Conservation (phyloP, 2,329 filamentous ascomycete species). For the Colletotrichum paranaense region DNA sequence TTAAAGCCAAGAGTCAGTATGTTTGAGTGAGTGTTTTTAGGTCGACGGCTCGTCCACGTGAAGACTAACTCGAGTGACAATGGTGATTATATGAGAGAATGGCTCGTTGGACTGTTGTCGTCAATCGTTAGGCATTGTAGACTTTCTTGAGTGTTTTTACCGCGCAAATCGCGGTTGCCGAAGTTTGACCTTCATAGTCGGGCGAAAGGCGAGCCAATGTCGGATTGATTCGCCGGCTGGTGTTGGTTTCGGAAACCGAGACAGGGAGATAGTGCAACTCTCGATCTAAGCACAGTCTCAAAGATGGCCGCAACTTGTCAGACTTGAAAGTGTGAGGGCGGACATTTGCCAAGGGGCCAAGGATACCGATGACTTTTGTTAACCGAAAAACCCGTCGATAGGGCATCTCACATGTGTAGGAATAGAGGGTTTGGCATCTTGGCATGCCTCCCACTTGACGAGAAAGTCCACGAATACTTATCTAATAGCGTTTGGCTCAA, state of each 20-base stretch:
- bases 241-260: background rate
- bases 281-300: background rate
- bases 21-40: background rate
- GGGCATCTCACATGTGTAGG: background rate
- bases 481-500: background rate
- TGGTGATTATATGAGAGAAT: too few relatives aligned
- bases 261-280: background rate
- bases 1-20: too few relatives aligned
- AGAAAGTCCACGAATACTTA: background rate
- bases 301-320: background rate
- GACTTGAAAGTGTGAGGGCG: background rate
- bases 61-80: too few relatives aligned
- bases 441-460: constrained; percentile 13
- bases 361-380: background rate
- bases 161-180: too few relatives aligned
- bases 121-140: too few relatives aligned
- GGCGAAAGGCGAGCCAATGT: background rate
- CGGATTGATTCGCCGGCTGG: background rate
- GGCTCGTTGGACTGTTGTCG: too few relatives aligned
- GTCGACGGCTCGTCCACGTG: too few relatives aligned
- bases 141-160: too few relatives aligned
- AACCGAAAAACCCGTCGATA: background rate
- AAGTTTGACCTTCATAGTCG: background rate
- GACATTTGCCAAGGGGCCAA: background rate
- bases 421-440: background rate